These are phyloP conservation scores for Salix arbutifolia DNA, from an alignment of 345 rosid genomes.

Conservation along the genomic window DNA sequence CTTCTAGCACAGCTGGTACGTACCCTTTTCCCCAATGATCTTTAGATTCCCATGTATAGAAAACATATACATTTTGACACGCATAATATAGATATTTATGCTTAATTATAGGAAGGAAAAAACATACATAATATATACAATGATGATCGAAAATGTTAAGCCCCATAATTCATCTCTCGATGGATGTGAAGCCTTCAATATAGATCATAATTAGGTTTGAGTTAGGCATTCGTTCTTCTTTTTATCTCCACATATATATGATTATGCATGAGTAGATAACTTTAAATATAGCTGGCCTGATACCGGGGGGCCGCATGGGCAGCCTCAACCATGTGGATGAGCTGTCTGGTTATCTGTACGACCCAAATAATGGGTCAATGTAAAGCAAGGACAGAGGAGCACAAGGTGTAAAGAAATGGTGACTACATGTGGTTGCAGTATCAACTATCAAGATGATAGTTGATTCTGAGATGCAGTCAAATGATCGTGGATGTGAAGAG, in stretches of 20 bases:
- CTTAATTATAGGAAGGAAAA: too few relatives aligned
- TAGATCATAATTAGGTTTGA: too few relatives aligned
- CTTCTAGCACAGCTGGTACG: constrained; percentile 50
- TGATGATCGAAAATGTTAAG: too few relatives aligned
- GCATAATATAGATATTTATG: neutral
- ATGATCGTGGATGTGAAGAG: constrained; percentile 5
- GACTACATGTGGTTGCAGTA: constrained; percentile 36
- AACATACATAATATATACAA: neutral
- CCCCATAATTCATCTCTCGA: too few relatives aligned
- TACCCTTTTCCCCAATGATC: neutral
- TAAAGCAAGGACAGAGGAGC: constrained; percentile 40
- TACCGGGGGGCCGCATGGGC: constrained; percentile 36
- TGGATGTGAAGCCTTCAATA: too few relatives aligned
- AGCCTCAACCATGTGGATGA: constrained; percentile 56
- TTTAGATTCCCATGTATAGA: too few relatives aligned
- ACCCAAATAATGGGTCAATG: constrained; percentile 35
- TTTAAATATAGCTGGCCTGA: neutral
- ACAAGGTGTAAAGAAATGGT: constrained; percentile 30
- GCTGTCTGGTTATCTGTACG: constrained; percentile 43
- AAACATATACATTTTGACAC: neutral
- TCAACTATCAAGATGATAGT: constrained; percentile 28
- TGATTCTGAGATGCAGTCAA: constrained; percentile 32
- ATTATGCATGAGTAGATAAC: too few relatives aligned
- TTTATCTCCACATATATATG: neutral
- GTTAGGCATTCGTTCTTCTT: too few relatives aligned